phyloP scores from a whole-genome alignment of 2,329 filamentous ascomycete genomes.

The Botrytis aclada region DNA sequence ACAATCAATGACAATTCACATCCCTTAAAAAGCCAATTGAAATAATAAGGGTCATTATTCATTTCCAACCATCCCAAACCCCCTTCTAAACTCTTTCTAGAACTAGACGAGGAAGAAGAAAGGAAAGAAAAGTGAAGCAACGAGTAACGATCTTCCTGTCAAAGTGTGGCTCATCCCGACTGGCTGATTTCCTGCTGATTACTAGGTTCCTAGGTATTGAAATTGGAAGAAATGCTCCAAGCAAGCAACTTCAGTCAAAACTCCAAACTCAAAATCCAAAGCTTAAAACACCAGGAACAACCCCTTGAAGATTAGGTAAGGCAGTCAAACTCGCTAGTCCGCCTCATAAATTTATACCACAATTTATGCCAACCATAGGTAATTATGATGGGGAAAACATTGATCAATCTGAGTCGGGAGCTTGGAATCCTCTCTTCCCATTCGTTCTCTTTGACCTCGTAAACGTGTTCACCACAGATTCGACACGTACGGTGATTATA shows the following conservation, averaged over 20 bases:
- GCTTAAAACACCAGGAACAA: too few relatives aligned
- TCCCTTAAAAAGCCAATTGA: neutral
- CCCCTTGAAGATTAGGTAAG: neutral
- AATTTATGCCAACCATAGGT: neutral
- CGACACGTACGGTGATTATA: conserved; percentile 17
- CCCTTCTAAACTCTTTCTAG: neutral
- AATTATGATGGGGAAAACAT: conserved; percentile 2
- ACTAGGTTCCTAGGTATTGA: neutral
- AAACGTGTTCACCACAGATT: conserved; percentile 18
- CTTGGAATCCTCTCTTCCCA: neutral
- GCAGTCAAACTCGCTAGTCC: conserved; percentile 19
- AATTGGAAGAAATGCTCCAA: neutral
- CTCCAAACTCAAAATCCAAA: neutral
- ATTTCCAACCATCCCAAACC: neutral
- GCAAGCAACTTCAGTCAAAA: neutral
- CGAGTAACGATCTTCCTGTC: conserved; percentile 26
- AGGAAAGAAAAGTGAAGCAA: conserved; percentile 28
- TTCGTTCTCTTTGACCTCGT: conserved; percentile 18
- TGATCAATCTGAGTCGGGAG: neutral
- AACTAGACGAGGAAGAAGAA: neutral
- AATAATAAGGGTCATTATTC: neutral
- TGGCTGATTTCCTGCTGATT: conserved; percentile 20
- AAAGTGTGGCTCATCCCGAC: conserved; percentile 24
- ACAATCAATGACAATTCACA: neutral
- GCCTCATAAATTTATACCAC: conserved; percentile 16